Base-by-base conservation (phyloP, 352 stramenopile genomes). In the Pythium rishiriense region DNA sequence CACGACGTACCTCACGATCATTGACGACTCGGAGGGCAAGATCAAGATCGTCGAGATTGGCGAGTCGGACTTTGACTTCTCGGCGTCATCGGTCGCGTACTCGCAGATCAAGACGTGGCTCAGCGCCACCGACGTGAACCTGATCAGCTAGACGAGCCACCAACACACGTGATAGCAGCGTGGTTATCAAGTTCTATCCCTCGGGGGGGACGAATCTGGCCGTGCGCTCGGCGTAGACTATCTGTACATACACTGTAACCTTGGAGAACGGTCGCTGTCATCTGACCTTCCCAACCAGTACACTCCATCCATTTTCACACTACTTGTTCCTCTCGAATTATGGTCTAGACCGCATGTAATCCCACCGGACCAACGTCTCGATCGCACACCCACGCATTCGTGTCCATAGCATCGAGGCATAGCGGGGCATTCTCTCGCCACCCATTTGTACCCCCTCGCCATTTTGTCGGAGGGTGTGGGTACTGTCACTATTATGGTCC, bases 1-100 rank as follows among this genome's bases (percentile, higher is more conserved):
- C 4, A 76, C 67, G 19, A 65, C 63, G 14, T 79, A 79, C 58
- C 12, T 77, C 35, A 79, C 72, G 46, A 66, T 79, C 60, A 69
- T 79, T 42, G 65, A 78, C 25, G 64, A 74, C 29, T 55, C 48
- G 14, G 52, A 50, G 6, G 66, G 72, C 33, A 41, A 64, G 14
- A 68, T 79, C 52, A 79, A 77, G 61, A 73, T 79, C 50, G 11
- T 79, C 6, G 66, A 77, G 56, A 46, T 75, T 14, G 64, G 60
- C 22, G 68, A 63, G 14, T 62, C 64, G 37, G 72, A 79, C 46
- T 79, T 75, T 43, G 72, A 79, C 42, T 79, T 73, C 45, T 55
- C 58, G 42, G 42, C 58, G 14, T 48, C 42, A 19, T 62, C 59
- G 29, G 39, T 73, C 49, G n/a, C 53, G 15, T 39, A 41, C 29